Base-by-base conservation (phyloP, 441 rosid species). In the Geranium incanum region DNA sequence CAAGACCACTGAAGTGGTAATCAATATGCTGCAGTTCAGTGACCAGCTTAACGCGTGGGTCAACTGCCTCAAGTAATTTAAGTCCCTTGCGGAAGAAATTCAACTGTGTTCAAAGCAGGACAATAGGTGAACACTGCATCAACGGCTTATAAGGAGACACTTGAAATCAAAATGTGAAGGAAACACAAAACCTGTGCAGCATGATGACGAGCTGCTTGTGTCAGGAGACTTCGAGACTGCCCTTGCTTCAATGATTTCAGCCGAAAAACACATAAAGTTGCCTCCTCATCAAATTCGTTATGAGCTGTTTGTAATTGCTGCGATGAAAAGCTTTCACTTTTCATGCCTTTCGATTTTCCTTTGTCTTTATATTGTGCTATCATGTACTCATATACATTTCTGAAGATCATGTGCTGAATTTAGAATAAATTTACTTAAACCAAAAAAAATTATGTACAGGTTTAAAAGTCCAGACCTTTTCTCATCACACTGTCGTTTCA, bases 401-500 rank as follows among this genome's bases (percentile, higher is more conserved):
- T 95, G 94, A 78, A 79, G 78, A 86, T 77, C 75, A 59, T 23
- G 63, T 39, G 48, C 72, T 38, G 45, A 43, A 71, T 68, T 83
- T 59, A 83, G 85, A 68, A 71, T 55, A 72, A 67, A 74, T 52
- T 70, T 62, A 63, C 52, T 12, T 50, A 59, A 72, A 72, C 15
- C 36, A 76, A 70, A 76, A 66, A 48, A 66, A 66, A 79, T 71
- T 9, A 74, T 18, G 60, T n/a, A 43, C 23, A 69, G 45, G 37
- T 15, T 65, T 36, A 69, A 71, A 74, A 71, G 21, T 68, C 77
- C 75, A 39, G 70, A 93, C 99, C 97, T 91, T 84, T 95, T 95
- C 77, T 87, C 98, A 69, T 95, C 97, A 33, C 99, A 95, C 70
- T 93, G 99, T 72, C 87, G 86, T 86, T 93, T 95, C 99, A 95